phyloP scores from a whole-genome alignment of 2,329 filamentous ascomycete genomes.

The Colletotrichum caudatum region DNA sequence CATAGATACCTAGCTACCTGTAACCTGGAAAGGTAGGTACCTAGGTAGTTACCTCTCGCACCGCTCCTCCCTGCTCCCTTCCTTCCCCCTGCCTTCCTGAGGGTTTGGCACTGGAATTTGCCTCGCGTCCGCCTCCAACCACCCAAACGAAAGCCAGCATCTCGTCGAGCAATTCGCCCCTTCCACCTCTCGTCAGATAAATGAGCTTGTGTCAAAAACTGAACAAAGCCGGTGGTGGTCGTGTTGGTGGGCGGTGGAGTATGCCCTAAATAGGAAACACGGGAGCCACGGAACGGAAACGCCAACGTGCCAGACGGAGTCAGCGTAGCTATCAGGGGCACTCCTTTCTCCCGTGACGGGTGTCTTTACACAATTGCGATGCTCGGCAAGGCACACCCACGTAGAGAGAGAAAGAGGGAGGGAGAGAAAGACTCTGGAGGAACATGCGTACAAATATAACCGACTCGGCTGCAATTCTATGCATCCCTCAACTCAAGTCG shows the following conservation, averaged over 20 bases:
- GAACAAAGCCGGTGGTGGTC: background rate
- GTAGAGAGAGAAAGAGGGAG: too few relatives aligned
- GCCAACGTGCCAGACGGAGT: constrained; percentile 11
- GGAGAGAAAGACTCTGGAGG: background rate
- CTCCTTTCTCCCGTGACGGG: constrained; percentile 1
- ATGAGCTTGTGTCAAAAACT: background rate
- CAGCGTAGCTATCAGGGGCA: constrained; percentile 11
- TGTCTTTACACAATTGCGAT: background rate
- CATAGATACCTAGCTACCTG: background rate
- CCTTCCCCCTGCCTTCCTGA: background rate
- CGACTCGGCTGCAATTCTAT: constrained; percentile 13
- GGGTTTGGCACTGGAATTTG: background rate
- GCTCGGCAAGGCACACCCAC: too few relatives aligned
- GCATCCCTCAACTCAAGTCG: background rate
- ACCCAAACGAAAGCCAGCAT: constrained; percentile 2
- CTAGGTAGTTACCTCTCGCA: background rate
- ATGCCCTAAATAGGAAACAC: constrained; percentile 21
- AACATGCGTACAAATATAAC: background rate
- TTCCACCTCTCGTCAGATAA: constrained; percentile 1
- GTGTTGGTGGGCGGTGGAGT: background rate
- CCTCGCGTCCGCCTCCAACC: background rate
- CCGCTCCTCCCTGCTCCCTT: background rate
- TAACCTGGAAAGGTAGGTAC: background rate
- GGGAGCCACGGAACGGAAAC: constrained; percentile 25
- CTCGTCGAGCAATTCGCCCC: background rate